Conservation (phyloP, 805 yeast genomes). For the Blastobotrys robertii region DNA sequence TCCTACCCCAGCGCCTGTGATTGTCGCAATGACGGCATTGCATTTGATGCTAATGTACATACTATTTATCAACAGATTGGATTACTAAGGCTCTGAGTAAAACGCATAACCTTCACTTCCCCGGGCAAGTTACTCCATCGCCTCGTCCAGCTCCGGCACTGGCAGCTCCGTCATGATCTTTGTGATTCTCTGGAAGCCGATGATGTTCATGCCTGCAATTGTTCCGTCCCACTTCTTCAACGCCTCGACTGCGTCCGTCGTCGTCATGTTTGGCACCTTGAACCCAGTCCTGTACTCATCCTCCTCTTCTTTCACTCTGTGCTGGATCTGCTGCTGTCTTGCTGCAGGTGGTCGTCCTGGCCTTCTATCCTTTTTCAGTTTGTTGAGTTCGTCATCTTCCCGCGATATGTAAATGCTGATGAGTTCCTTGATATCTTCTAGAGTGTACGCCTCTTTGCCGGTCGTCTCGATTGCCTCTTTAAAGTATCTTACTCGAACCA, state of each 20-base stretch:
- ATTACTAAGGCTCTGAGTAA: too few relatives aligned
- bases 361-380: constrained; percentile 52
- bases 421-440: constrained; percentile 52
- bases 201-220: constrained; percentile 60
- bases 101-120: too few relatives aligned
- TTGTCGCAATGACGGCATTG: too few relatives aligned
- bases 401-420: constrained; percentile 52
- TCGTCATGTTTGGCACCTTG: constrained; percentile 61
- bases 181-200: constrained; percentile 37
- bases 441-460: constrained; percentile 34
- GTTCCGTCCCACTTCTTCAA: constrained; percentile 76
- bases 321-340: constrained; percentile 58
- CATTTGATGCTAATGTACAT: too few relatives aligned
- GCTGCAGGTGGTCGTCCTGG: constrained; percentile 80
- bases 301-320: constrained; percentile 48
- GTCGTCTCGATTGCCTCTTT: constrained; percentile 46
- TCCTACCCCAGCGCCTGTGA: too few relatives aligned
- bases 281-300: constrained; percentile 60
- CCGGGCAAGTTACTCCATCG: too few relatives aligned
- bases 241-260: constrained; percentile 44
- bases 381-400: constrained; percentile 66
- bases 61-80: too few relatives aligned
- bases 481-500: constrained; percentile 47
- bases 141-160: too few relatives aligned
- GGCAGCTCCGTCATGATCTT: too few relatives aligned